Conservation (phyloP, 108 stramenopile genomes). For the Nitzschia putrida region DNA sequence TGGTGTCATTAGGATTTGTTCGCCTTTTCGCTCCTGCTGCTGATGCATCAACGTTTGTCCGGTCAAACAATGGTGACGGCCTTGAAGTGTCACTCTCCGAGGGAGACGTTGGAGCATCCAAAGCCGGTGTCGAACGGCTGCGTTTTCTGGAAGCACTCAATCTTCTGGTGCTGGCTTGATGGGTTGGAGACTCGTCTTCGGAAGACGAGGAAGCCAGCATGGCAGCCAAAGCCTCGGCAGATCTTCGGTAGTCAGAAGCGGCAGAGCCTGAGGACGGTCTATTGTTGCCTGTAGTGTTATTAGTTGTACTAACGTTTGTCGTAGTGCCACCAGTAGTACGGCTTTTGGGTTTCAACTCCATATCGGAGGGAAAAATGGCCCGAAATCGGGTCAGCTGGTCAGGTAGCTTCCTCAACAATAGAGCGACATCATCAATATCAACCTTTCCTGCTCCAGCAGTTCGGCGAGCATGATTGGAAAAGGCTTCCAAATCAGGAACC, state of each 20-base stretch:
- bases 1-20: not conserved
- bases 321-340: not conserved
- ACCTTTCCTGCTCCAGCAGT: constrained; percentile 1
- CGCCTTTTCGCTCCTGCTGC: too few relatives aligned
- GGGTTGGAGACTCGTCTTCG: not conserved
- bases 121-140: not conserved
- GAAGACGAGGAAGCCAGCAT: not conserved
- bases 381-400: constrained; percentile 26
- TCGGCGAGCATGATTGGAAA: constrained; percentile 51
- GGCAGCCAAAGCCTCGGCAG: not conserved
- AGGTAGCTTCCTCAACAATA: constrained; percentile 33
- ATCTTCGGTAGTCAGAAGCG: not conserved
- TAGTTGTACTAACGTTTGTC: not conserved
- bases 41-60: too few relatives aligned
- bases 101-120: not conserved
- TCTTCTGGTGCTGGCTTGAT: not conserved
- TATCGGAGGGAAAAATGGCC: not conserved
- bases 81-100: too few relatives aligned
- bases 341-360: not conserved
- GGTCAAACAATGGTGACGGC: too few relatives aligned
- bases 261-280: not conserved
- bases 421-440: constrained; percentile 30
- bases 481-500: constrained; percentile 54
- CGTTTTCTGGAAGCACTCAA: too few relatives aligned
- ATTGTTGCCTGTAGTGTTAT: not conserved